Evolutionary conservation across 805 yeast genomes (phyloP).

Genomic region (Kregervanrija delftensis): DNA sequence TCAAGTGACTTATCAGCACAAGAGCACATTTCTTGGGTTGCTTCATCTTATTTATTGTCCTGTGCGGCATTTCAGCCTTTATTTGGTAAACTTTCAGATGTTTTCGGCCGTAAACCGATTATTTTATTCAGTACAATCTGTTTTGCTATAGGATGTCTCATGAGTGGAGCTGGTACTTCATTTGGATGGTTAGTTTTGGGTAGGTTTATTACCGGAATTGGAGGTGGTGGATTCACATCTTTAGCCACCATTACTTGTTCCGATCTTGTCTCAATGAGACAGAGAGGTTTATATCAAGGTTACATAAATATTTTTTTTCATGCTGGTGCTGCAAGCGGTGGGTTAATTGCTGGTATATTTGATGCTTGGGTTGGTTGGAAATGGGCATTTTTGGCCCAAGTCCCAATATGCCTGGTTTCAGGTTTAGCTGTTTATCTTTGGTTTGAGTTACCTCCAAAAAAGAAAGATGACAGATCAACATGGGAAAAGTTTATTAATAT

Average conservation of each 20-base stretch:
- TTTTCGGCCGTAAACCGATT: conserved; percentile 42
- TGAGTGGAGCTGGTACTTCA: conserved; percentile 36
- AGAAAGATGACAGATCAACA: conserved; percentile 25
- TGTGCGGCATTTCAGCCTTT: conserved; percentile 48
- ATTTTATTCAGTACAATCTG: conserved; percentile 25
- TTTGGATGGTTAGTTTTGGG: conserved; percentile 43
- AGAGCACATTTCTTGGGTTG: conserved; percentile 36
- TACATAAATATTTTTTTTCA: conserved; percentile 71
- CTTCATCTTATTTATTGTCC: conserved; percentile 35
- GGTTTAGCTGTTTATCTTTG: conserved; percentile 31
- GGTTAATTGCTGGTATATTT: conserved; percentile 53
- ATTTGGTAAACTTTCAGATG: conserved; percentile 48
- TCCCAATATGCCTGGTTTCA: conserved; percentile 42
- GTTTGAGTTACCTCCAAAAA: conserved; percentile 33
- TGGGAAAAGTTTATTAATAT: conserved; percentile 10
- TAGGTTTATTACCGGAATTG: conserved; percentile 74
- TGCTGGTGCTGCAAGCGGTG: conserved; percentile 70
- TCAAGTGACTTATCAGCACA: conserved; percentile 45
- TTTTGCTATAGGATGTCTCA: conserved; percentile 33
- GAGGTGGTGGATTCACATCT: conserved; percentile 81
- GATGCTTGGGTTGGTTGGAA: conserved; percentile 60
- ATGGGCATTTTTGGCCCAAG: conserved; percentile 46
- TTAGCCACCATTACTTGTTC: conserved; percentile 69
- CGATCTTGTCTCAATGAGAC: conserved; percentile 69
- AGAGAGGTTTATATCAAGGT: conserved; percentile 81